Evolutionary conservation across 78 protist genomes (phyloP), one percentile per base, ranked within the genome.

Genomic region (Isochrysis galbana): DNA sequence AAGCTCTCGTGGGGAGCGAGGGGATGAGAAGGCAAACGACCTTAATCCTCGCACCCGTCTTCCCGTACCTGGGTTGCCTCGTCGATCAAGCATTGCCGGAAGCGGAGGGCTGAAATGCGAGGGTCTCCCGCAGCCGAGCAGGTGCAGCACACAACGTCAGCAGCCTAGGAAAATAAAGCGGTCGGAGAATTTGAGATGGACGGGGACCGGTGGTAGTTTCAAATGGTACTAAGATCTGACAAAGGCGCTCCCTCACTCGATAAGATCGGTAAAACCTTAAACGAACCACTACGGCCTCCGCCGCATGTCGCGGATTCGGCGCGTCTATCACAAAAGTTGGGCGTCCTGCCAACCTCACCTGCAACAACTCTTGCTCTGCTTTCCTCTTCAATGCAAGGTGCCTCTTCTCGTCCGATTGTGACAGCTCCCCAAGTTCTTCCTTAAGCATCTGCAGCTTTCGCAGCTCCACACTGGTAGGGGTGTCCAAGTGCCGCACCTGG

Each of bases 91-190:
- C 99, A 99, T 32, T 94, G 89, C 21, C 94, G 93, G 97, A 99
- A 99, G 69, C 95, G 91, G 89, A 96, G 74, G 36, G 32, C 22
- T 0, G 82, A 10, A n/a, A 99, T 94, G 38, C 99, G 96, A 41
- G 97, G 97, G 93, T 98, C 99, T 41, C 99, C 99, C 2, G 99
- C 97, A n/a, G 98, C 98, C 29, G 96, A 98, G 94, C 99, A 98
- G 21, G 99, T 99, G 90, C 96, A 86, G 93, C 99, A 98, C 74
- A 99, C 96, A 44, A 99, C 99, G 77, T 98, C 99, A 2, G 99
- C 99, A 25, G 32, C 44, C 14, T 3, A 26, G 36, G 67, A 19
- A 19, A 11, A 19, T 22, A 54, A 19, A 54, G 67, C 19, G 67
- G 67, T n/a, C n/a, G n/a, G n/a, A n/a, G n/a, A n/a, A n/a, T n/a